These are phyloP conservation scores for Zizania latifolia DNA, from an alignment of 176 grass and related monocot species.

Conservation along the genomic window DNA sequence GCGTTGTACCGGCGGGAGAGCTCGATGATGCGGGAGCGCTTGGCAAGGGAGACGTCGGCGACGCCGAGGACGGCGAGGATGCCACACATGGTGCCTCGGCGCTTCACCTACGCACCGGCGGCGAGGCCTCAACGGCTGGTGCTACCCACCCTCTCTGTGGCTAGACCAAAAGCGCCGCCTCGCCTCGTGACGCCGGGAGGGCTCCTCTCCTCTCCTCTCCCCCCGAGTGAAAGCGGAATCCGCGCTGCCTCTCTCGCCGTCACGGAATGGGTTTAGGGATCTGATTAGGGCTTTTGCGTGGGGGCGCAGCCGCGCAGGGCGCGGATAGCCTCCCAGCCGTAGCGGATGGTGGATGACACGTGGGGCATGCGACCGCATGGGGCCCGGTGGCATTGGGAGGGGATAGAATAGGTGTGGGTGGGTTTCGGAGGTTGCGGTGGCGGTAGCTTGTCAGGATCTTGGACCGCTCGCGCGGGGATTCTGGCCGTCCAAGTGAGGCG, in stretches of 20 bases:
- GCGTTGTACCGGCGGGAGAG: conserved; percentile 68
- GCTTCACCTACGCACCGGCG: neutral
- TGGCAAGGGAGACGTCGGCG: conserved; percentile 76
- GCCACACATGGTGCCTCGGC: conserved; percentile 84
- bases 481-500: conserved; percentile 6
- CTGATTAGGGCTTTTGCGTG: conserved; percentile 21
- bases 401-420: neutral
- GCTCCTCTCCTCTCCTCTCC: too few relatives aligned
- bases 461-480: conserved; percentile 7
- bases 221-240: neutral
- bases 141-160: neutral
- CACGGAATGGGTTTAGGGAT: conserved; percentile 17
- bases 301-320: too few relatives aligned
- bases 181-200: neutral
- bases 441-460: conserved; percentile 27
- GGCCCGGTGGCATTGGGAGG: neutral
- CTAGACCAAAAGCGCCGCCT: neutral
- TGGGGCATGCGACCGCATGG: neutral
- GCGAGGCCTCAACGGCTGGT: neutral
- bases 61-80: conserved; percentile 92
- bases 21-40: conserved; percentile 87
- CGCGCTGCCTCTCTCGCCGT: neutral
- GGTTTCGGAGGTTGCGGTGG: neutral
- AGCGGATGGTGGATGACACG: neutral
- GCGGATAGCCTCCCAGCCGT: too few relatives aligned